A percentile compares a stretch with the other conserved stretches of the same genome.
phyloP scores from a whole-genome alignment of 441 rosid species.

The Gossypium davidsonii region DNA sequence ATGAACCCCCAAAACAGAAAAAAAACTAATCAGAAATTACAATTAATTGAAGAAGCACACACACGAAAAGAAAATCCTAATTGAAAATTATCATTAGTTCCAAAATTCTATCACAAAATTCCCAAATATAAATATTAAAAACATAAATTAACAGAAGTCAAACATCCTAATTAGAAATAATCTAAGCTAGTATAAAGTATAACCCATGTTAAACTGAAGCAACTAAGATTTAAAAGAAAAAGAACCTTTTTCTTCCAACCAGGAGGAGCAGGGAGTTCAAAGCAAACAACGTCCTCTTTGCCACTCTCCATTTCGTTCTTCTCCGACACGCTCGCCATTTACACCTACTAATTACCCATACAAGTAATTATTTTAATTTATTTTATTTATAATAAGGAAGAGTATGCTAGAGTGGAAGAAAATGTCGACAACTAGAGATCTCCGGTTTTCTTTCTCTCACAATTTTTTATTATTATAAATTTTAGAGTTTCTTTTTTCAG shows the following conservation, averaged over 20 bases:
- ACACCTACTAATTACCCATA: constrained; percentile 20
- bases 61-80: too few species aligned
- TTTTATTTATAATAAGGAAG: too few species aligned
- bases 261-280: constrained; percentile 59
- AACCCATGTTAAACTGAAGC: background rate
- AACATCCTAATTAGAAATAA: background rate
- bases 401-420: too few species aligned
- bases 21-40: background rate
- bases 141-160: background rate
- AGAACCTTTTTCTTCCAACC: constrained; percentile 66
- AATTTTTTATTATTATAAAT: too few species aligned
- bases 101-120: background rate
- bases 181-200: background rate
- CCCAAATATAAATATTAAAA: too few species aligned
- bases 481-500: too few species aligned
- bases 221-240: background rate
- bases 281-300: constrained; percentile 31
- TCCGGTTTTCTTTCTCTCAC: too few species aligned
- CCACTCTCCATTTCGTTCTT: constrained; percentile 15
- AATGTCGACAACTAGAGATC: too few species aligned
- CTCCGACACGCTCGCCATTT: constrained; percentile 37
- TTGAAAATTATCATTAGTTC: background rate
- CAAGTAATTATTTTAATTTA: background rate
- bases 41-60: too few species aligned
- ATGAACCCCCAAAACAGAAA: background rate